Evolutionary conservation across 2,329 filamentous ascomycete species (phyloP).

Genomic region (Penicillium corylophilum): DNA sequence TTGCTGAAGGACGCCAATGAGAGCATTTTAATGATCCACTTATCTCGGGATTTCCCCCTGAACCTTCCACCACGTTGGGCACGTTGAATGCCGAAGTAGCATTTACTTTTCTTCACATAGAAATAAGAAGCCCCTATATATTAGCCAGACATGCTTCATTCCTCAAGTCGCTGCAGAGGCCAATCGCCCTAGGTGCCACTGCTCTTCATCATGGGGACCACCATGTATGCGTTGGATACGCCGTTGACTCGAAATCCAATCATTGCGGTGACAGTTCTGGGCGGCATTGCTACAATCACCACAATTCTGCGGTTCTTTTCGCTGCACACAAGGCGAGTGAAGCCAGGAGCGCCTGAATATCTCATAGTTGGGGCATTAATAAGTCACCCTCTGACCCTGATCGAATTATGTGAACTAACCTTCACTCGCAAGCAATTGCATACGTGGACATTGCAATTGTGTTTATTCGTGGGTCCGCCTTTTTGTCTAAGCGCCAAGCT

Average conservation of each 20-base stretch:
- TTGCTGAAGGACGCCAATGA: not conserved
- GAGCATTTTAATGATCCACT: no score
- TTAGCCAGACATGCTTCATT: not conserved
- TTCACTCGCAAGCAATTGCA: not conserved
- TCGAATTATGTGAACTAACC: not conserved
- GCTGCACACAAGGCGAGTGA: not conserved
- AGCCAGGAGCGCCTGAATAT: not conserved
- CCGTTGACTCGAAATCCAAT: not conserved
- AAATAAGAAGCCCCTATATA: not conserved
- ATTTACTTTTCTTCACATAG: not conserved
- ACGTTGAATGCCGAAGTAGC: no score
- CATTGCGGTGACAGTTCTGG: not conserved
- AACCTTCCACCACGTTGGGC: no score
- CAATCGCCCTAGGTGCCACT: not conserved
- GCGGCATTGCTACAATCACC: not conserved
- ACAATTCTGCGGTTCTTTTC: not conserved
- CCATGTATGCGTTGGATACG: not conserved
- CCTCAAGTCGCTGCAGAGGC: not conserved
- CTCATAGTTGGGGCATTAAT: not conserved
- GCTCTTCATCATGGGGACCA: not conserved
- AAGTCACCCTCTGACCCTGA: not conserved
- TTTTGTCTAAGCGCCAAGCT: not conserved
- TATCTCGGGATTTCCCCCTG: no score
- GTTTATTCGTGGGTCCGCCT: not conserved
- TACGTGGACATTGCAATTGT: not conserved